Evolutionary conservation across 306 rosid species (phyloP).

Genomic region (Castanea crenata): DNA sequence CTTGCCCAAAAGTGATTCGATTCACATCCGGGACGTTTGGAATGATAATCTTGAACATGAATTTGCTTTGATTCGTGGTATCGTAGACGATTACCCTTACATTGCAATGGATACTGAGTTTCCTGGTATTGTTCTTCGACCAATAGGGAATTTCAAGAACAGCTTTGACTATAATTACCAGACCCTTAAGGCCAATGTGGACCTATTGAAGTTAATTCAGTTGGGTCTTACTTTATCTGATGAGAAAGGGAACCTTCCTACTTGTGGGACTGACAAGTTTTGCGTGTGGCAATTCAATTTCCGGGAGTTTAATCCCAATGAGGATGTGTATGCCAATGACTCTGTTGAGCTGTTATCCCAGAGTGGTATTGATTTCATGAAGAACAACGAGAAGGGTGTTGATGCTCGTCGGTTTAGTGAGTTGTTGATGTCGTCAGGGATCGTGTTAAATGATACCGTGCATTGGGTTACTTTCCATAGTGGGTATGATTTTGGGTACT

Average conservation of each 20-base stretch:
- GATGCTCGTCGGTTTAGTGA: conserved; percentile 21
- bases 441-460: conserved; percentile 22
- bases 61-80: conserved; percentile 17
- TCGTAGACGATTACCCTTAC: conserved; percentile 33
- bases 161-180: conserved; percentile 16
- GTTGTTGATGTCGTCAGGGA: conserved; percentile 33
- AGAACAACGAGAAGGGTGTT: conserved; percentile 40
- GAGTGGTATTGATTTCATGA: conserved; percentile 41
- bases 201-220: conserved; percentile 41
- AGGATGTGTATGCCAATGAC: conserved; percentile 23
- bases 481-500: conserved; percentile 39
- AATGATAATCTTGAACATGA: conserved; percentile 33
- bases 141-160: conserved; percentile 21
- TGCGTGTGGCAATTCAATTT: conserved; percentile 52
- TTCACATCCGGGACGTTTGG: conserved; percentile 47
- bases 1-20: conserved; percentile 9
- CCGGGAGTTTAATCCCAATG: conserved; percentile 24
- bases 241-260: conserved; percentile 43
- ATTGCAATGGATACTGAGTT: conserved; percentile 48
- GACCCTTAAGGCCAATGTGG: conserved; percentile 34
- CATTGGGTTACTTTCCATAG: conserved; percentile 43
- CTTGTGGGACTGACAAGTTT: conserved; percentile 34
- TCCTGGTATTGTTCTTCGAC: conserved; percentile 30
- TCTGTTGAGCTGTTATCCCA: conserved; percentile 27
- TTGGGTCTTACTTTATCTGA: conserved; percentile 44